Evolutionary conservation across 495 filamentous ascomycete genomes (phyloP), one percentile per base, ranked within the genome.

Genomic region (Hyaloscypha finlandica): DNA sequence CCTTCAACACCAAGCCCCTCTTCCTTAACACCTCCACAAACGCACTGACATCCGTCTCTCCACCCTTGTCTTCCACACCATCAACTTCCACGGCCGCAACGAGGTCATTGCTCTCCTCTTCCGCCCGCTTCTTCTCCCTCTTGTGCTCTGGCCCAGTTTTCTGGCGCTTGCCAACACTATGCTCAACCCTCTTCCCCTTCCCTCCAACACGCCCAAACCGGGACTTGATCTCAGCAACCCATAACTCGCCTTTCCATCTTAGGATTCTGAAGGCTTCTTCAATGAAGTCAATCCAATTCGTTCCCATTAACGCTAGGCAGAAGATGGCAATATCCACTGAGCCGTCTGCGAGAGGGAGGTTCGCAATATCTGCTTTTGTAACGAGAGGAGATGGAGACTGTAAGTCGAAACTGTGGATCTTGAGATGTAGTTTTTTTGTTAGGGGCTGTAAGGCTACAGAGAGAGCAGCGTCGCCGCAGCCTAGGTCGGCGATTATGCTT

Each of bases 221-320:
- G 60, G 86, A 90, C 80, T 97, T 98, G 74, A 97, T 97, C 80
- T 99, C 95, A 54, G 92, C 92, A 61, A 99, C 85, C 95, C 95
- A 99, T 56, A 95, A 85, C 80, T 99, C 95, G 63, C 95, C 95
- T 72, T 90, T 91, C 85, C 94, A 95, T 63, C 91, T 86, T 68
- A 98, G 81, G 12, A 98, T 81, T 22, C 95, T 85, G 77, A 89
- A 94, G n/a, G 94, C 93, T 78, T 99, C 95, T 73, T 97, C 94
- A 65, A 98, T 84, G 73, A 97, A 97, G 66, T 91, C 88, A 25
- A 96, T 83, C 92, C 95, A 99, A 78, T 99, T 99, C 19, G 95
- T 98, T 70, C 96, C 95, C 95, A 99, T 99, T 51, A 99, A 84
- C 64, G 94, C 94, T 29, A 99, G 82, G 78, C 95, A 99, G 81